phyloP scores from a whole-genome alignment of 768 basidiomycete genomes.

The Russula lepida region DNA sequence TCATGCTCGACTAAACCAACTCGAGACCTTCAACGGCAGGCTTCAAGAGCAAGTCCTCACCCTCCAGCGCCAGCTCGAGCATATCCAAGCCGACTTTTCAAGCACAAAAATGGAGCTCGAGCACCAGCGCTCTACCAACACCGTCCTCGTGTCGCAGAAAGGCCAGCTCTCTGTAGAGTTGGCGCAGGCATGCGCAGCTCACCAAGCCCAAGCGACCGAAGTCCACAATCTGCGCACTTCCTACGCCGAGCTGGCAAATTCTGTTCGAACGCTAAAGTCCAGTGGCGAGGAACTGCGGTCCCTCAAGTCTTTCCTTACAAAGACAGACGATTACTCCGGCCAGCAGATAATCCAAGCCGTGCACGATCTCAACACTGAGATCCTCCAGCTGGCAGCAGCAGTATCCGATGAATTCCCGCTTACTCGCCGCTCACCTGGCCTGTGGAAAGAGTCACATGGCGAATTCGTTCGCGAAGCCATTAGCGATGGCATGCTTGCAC shows the following conservation, averaged over 20 bases:
- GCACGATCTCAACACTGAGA: conserved; percentile 30
- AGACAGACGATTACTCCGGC: conserved; percentile 31
- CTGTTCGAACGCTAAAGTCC: conserved; percentile 22
- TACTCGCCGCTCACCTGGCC: conserved; percentile 20
- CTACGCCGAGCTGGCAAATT: conserved; percentile 22
- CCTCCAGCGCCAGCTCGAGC: conserved; percentile 21
- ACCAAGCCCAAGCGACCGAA: conserved; percentile 11
- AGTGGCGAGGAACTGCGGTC: conserved; percentile 27
- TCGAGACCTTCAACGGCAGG: conserved; percentile 16
- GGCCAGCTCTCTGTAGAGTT: conserved; percentile 18
- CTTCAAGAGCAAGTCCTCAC: conserved; percentile 18
- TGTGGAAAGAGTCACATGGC: conserved; percentile 24
- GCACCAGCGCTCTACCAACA: conserved; percentile 16
- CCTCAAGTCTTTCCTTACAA: conserved; percentile 30
- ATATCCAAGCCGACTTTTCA: conserved; percentile 19
- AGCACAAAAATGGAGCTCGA: conserved; percentile 20
- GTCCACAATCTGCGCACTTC: conserved; percentile 23
- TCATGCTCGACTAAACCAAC: conserved; percentile 2
- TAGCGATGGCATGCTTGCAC: conserved; percentile 26
- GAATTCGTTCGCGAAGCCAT: conserved; percentile 26
- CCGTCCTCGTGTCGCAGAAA: conserved; percentile 19
- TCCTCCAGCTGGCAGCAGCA: conserved; percentile 30
- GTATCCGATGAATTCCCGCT: conserved; percentile 28
- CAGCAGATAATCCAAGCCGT: conserved; percentile 30
- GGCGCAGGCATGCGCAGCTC: conserved; percentile 7